A percentile compares a stretch with the other conserved stretches of the same genome.
Evolutionary conservation across 305 asterid genomes (phyloP).

Genomic region (Monarda citriodora): DNA sequence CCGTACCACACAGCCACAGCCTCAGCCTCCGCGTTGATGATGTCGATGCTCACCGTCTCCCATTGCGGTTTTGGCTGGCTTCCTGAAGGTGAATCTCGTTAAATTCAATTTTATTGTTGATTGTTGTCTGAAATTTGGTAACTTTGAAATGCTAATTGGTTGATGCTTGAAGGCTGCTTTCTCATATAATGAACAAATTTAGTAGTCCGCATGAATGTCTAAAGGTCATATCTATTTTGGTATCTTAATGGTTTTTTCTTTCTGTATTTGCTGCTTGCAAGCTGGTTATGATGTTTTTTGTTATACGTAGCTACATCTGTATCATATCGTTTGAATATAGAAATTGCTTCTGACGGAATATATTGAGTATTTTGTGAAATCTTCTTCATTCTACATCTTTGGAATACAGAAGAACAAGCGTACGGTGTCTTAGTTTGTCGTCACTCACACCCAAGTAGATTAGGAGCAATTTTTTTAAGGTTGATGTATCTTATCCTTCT

Average conservation of each 20-base stretch:
- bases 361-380: not conserved
- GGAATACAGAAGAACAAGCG: not conserved
- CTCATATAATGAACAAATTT: too few relatives aligned
- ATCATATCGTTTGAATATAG: not conserved
- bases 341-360: not conserved
- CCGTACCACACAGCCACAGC: slow-evolving; percentile 87
- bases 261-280: not conserved
- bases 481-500: not conserved
- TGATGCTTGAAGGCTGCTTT: not conserved
- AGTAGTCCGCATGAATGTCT: too few relatives aligned
- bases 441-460: not conserved
- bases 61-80: slow-evolving; percentile 70
- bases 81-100: slow-evolving; percentile 50
- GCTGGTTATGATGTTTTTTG: too few relatives aligned
- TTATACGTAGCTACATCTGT: too few relatives aligned
- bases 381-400: not conserved
- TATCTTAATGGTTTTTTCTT: not conserved
- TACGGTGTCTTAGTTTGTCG: not conserved
- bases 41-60: slow-evolving; percentile 79
- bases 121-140: not conserved
- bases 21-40: slow-evolving; percentile 89
- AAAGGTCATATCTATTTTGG: too few relatives aligned
- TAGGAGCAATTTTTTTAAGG: not conserved
- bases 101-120: not conserved
- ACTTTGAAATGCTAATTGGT: not conserved